phyloP scores from a whole-genome alignment of 2,329 filamentous ascomycete species.

The Trichothecium roseum region DNA sequence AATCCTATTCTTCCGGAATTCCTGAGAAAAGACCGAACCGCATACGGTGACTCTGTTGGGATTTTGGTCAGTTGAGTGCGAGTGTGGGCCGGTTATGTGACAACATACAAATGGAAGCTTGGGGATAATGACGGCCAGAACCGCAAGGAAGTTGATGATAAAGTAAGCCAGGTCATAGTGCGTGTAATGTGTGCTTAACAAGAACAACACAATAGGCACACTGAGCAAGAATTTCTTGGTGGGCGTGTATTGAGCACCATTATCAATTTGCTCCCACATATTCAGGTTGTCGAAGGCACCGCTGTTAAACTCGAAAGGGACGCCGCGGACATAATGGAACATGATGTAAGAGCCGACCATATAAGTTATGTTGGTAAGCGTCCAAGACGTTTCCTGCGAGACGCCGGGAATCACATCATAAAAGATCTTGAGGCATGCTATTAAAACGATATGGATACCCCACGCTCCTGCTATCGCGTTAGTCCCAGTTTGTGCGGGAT shows the following conservation, averaged over 20 bases:
- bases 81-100: neutral
- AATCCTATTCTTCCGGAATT: slow-evolving; percentile 45
- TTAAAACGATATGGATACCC: slow-evolving; percentile 94
- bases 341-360: slow-evolving; percentile 99
- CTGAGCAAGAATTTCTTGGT: slow-evolving; percentile 96
- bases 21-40: slow-evolving; percentile 66
- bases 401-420: slow-evolving; percentile 95
- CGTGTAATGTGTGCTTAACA: slow-evolving; percentile 96
- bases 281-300: slow-evolving; percentile 98
- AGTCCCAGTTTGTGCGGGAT: neutral
- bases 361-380: slow-evolving; percentile 95
- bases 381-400: slow-evolving; percentile 98
- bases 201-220: slow-evolving; percentile 87
- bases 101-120: slow-evolving; percentile 85
- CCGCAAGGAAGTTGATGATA: slow-evolving; percentile 90
- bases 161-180: slow-evolving; percentile 97
- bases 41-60: slow-evolving; percentile 61
- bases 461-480: slow-evolving; percentile 65
- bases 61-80: slow-evolving; percentile 12
- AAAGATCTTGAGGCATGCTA: slow-evolving; percentile 84
- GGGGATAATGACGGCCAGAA: slow-evolving; percentile 86
- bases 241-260: slow-evolving; percentile 95
- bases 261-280: slow-evolving; percentile 99
- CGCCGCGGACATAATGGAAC: slow-evolving; percentile 98
- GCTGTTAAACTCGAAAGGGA: slow-evolving; percentile 97